Evolutionary conservation across 352 stramenopile genomes (phyloP).

Genomic region (Phytophthora chlamydospora): DNA sequence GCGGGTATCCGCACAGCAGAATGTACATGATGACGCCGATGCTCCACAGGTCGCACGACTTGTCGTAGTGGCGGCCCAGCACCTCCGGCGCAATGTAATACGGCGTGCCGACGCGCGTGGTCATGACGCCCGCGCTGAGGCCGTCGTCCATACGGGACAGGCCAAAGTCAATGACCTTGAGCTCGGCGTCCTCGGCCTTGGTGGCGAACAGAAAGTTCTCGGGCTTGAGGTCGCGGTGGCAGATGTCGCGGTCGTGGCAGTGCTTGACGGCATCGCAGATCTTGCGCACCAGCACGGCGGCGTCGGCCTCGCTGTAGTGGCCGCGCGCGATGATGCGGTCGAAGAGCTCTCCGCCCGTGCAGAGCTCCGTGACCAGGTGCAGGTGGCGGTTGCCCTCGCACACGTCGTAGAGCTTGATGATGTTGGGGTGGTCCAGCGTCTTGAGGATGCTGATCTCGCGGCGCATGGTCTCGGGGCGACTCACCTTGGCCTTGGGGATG

Average conservation of each 20-base stretch:
- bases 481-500: conserved; percentile 97
- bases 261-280: conserved; percentile 97
- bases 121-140: conserved; percentile 86
- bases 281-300: conserved; percentile 95
- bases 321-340: conserved; percentile 90
- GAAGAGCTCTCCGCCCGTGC: conserved; percentile 97
- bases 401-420: conserved; percentile 98
- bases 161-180: conserved; percentile 99
- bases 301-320: conserved; percentile 98
- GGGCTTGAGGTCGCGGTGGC: conserved; percentile 97
- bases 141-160: conserved; percentile 93
- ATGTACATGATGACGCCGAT: conserved; percentile 97
- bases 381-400: conserved; percentile 97
- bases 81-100: conserved; percentile 96
- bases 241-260: conserved; percentile 97
- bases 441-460: conserved; percentile 92
- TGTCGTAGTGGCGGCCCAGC: conserved; percentile 94
- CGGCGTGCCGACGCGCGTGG: conserved; percentile 96
- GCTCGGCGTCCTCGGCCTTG: conserved; percentile 86
- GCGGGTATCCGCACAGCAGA: conserved; percentile 95
- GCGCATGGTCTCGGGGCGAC: conserved; percentile 93
- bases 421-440: conserved; percentile 95
- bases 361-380: conserved; percentile 98
- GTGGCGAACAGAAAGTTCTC: conserved; percentile 97
- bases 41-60: conserved; percentile 96